phyloP scores from a whole-genome alignment of 805 yeast species.

The Saturnispora gosingensis region DNA sequence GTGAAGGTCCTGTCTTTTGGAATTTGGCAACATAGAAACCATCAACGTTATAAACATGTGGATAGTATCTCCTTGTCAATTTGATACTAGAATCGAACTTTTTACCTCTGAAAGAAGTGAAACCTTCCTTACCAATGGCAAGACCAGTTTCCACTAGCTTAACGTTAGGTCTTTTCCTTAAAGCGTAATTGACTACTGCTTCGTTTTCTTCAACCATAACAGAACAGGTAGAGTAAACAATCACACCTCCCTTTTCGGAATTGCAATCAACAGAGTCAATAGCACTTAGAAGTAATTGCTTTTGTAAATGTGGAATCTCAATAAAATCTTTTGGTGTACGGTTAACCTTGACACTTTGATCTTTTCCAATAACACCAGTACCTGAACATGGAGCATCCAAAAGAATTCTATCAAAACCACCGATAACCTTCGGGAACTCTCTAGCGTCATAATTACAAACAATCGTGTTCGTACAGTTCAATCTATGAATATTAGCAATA shows the following conservation, averaged over 20 bases:
- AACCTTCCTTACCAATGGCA: slow-evolving; percentile 93
- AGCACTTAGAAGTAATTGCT: slow-evolving; percentile 86
- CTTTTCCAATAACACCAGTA: slow-evolving; percentile 98
- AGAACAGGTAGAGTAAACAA: slow-evolving; percentile 97
- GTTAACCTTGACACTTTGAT: slow-evolving; percentile 84
- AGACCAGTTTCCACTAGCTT: slow-evolving; percentile 87
- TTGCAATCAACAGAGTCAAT: slow-evolving; percentile 95
- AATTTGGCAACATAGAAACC: slow-evolving; percentile 98
- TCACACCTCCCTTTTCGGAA: slow-evolving; percentile 84
- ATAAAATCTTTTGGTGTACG: slow-evolving; percentile 95
- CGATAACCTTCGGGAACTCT: slow-evolving; percentile 95
- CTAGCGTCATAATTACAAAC: slow-evolving; percentile 98
- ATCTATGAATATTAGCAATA: slow-evolving; percentile 94
- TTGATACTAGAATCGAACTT: slow-evolving; percentile 69
- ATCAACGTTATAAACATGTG: slow-evolving; percentile 97
- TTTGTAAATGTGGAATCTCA: slow-evolving; percentile 93
- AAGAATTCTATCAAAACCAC: slow-evolving; percentile 92
- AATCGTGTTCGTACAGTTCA: slow-evolving; percentile 93
- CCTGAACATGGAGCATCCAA: slow-evolving; percentile 99
- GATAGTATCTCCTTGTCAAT: slow-evolving; percentile 90
- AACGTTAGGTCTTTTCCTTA: slow-evolving; percentile 93
- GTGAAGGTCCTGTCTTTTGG: slow-evolving; percentile 80
- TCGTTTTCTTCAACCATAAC: slow-evolving; percentile 98
- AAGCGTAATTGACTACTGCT: slow-evolving; percentile 95
- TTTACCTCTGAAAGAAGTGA: slow-evolving; percentile 88